phyloP scores from a whole-genome alignment of 2,329 filamentous ascomycete species.

The Aspergillus uvarum region DNA sequence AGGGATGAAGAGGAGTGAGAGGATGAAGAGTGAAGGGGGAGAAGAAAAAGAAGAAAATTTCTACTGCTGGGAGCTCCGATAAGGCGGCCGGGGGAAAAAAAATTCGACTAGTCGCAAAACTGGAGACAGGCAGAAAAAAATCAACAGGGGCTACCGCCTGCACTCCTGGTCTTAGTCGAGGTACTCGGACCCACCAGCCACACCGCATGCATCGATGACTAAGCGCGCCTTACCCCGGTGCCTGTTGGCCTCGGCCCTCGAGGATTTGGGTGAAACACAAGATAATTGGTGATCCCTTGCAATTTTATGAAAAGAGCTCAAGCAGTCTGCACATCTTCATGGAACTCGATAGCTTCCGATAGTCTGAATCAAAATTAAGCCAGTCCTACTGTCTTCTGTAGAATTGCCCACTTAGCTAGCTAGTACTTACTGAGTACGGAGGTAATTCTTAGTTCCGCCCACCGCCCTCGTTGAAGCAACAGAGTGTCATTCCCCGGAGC shows the following conservation, averaged over 20 bases:
- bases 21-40: constrained; percentile 15
- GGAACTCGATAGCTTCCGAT: too few species aligned
- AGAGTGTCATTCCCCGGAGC: background rate
- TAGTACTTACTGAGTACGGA: too few species aligned
- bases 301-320: too few species aligned
- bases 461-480: background rate
- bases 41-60: constrained; percentile 25
- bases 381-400: too few species aligned
- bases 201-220: background rate
- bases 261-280: background rate
- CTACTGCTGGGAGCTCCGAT: constrained; percentile 30
- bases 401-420: background rate
- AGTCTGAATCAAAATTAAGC: too few species aligned
- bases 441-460: background rate
- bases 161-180: constrained; percentile 12
- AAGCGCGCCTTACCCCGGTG: background rate
- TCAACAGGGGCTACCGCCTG: constrained; percentile 27
- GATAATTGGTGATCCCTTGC: too few species aligned
- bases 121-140: constrained; percentile 33
- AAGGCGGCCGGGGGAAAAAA: constrained; percentile 24
- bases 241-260: background rate
- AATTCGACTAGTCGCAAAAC: constrained; percentile 23
- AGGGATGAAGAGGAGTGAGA: constrained; percentile 9
- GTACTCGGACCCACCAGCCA: constrained; percentile 10
- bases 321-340: too few species aligned